Evolutionary conservation across 495 filamentous ascomycete species (phyloP).

Genomic region (Parathielavia hyrcaniae): DNA sequence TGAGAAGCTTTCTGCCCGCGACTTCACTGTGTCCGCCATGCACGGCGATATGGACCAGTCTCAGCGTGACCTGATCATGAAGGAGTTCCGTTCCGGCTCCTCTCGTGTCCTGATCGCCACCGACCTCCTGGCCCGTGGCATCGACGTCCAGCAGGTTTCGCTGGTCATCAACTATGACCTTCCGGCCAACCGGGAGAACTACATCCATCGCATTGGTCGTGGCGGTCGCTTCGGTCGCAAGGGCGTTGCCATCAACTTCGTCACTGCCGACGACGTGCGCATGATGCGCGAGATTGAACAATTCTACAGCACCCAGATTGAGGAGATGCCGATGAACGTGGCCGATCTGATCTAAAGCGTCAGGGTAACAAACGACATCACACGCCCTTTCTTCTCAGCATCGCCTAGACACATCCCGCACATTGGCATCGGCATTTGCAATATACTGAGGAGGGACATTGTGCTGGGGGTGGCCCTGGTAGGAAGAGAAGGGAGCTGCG

Average conservation of each 20-base stretch:
- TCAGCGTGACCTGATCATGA: constrained; percentile 97
- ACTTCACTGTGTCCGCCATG: constrained; percentile 98
- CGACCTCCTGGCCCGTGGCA: constrained; percentile 94
- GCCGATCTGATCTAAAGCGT: constrained; percentile 52
- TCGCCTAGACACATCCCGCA: constrained; percentile 22
- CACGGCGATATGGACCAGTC: constrained; percentile 99
- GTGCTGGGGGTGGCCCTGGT: constrained; percentile 25
- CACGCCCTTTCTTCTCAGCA: constrained; percentile 27
- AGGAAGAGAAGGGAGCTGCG: constrained; percentile 26
- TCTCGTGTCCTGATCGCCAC: constrained; percentile 97
- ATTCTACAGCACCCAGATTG: constrained; percentile 97
- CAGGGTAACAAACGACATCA: constrained; percentile 14
- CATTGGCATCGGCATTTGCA: constrained; percentile 26
- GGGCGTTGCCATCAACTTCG: constrained; percentile 99
- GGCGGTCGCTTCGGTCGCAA: constrained; percentile 95
- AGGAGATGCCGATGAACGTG: constrained; percentile 99
- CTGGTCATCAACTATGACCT: constrained; percentile 99
- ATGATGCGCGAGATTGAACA: constrained; percentile 96
- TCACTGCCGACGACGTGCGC: constrained; percentile 93
- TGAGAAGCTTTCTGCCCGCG: constrained; percentile 95
- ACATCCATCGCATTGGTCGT: constrained; percentile 97
- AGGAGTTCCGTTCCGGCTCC: constrained; percentile 95
- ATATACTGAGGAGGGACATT: constrained; percentile 24
- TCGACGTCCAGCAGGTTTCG: constrained; percentile 99
- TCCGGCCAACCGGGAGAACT: constrained; percentile 98